Conservation (phyloP, 1,139 yeast genomes). For the Sugiyamaella pinicola region DNA sequence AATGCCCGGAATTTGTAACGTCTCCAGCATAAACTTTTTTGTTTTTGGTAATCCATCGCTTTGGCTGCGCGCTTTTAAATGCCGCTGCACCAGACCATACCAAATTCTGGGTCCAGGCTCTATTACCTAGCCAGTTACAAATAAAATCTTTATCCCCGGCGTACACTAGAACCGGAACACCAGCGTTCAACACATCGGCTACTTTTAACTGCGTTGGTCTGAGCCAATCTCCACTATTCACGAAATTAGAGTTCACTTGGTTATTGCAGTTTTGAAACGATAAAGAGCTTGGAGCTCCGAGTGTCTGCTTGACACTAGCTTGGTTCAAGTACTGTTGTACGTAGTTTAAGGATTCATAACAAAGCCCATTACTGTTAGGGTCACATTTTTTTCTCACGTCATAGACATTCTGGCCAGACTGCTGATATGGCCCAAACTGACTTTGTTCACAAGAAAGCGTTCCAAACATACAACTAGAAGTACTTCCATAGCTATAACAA, state of each 20-base stretch:
- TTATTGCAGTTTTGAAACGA: conserved; percentile 76
- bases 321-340: conserved; percentile 70
- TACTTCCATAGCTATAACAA: conserved; percentile 72
- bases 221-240: conserved; percentile 60
- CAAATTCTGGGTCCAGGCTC: conserved; percentile 71
- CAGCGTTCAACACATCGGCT: conserved; percentile 64
- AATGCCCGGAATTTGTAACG: conserved; percentile 56
- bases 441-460: conserved; percentile 86
- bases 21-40: conserved; percentile 54
- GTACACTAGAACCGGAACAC: conserved; percentile 68
- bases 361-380: conserved; percentile 58
- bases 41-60: conserved; percentile 47
- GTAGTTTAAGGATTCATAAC: conserved; percentile 70
- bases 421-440: conserved; percentile 82
- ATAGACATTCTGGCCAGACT: conserved; percentile 88
- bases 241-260: conserved; percentile 47
- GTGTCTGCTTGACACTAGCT: conserved; percentile 68
- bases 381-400: conserved; percentile 87
- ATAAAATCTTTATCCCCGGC: conserved; percentile 91
- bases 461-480: conserved; percentile 91
- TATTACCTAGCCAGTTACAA: conserved; percentile 89
- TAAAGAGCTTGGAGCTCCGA: conserved; percentile 93
- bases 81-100: conserved; percentile 57
- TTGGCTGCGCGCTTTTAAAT: conserved; percentile 39
- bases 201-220: conserved; percentile 64